Evolutionary conservation across 345 rosid species (phyloP).

Genomic region (Eucalyptus curtisii): DNA sequence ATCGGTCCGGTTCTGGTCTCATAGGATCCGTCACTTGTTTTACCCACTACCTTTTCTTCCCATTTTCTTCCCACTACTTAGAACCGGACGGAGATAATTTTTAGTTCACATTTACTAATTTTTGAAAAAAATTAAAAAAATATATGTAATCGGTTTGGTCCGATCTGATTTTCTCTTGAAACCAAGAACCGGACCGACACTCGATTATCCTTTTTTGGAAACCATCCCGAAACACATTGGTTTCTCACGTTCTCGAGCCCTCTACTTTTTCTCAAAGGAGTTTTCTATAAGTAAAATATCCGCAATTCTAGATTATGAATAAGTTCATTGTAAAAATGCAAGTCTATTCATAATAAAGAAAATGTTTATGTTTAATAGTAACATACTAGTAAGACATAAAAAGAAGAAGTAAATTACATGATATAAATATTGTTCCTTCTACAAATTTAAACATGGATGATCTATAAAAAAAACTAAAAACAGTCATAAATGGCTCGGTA

Average conservation of each 20-base stretch:
- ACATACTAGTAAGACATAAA: background rate
- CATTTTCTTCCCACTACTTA: no score
- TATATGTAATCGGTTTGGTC: fast-evolving
- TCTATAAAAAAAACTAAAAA: background rate
- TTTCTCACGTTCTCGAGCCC: fast-evolving
- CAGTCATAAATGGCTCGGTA: background rate
- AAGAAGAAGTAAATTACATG: background rate
- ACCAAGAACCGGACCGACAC: fast-evolving
- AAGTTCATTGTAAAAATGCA: background rate
- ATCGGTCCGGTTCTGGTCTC: no score
- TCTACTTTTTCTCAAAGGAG: background rate
- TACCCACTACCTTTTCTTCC: no score
- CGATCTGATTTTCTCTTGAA: fast-evolving
- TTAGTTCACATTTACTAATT: no score
- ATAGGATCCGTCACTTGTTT: no score
- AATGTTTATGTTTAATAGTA: background rate
- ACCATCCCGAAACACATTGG: fast-evolving
- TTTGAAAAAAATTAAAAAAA: no score
- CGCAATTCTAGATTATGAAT: background rate
- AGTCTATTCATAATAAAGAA: background rate
- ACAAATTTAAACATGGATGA: background rate
- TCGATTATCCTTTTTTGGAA: background rate
- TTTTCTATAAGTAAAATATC: background rate
- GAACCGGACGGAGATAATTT: fast-evolving
- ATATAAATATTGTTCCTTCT: background rate